phyloP scores from a whole-genome alignment of 2,329 filamentous ascomycete species.

The Pseudogymnoascus verrucosus region DNA sequence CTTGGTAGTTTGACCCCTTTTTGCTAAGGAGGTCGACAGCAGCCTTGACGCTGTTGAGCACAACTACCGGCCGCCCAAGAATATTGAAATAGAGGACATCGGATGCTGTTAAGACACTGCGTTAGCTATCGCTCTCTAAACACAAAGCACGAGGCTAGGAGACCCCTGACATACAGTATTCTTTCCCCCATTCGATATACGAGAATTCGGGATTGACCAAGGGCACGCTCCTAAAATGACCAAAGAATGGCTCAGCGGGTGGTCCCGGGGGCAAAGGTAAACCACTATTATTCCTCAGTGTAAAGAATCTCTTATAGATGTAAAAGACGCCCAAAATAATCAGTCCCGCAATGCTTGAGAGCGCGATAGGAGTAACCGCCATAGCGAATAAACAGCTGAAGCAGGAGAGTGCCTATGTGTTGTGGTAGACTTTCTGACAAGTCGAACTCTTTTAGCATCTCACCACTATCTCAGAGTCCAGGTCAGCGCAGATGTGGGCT shows the following conservation, averaged over 20 bases:
- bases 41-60: constrained; percentile 36
- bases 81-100: constrained; percentile 17
- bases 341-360: not conserved
- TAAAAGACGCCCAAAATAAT: not conserved
- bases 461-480: not conserved
- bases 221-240: constrained; percentile 21
- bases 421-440: not conserved
- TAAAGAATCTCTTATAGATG: not conserved
- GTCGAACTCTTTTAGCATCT: not conserved
- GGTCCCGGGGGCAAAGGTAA: constrained; percentile 22
- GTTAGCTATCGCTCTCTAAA: not conserved
- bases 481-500: not conserved
- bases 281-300: constrained; percentile 10
- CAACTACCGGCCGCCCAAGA: constrained; percentile 29
- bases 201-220: constrained; percentile 16
- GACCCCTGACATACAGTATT: constrained; percentile 17
- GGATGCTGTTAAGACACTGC: constrained; percentile 3
- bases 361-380: not conserved
- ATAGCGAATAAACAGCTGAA: not conserved
- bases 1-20: constrained; percentile 36
- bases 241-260: constrained; percentile 19
- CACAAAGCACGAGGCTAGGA: constrained; percentile 10
- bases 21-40: constrained; percentile 38
- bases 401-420: not conserved
- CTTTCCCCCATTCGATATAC: constrained; percentile 20